These are phyloP conservation scores for Cytospora piceae DNA, from an alignment of 2,329 filamentous ascomycete species.

Conservation along the genomic window DNA sequence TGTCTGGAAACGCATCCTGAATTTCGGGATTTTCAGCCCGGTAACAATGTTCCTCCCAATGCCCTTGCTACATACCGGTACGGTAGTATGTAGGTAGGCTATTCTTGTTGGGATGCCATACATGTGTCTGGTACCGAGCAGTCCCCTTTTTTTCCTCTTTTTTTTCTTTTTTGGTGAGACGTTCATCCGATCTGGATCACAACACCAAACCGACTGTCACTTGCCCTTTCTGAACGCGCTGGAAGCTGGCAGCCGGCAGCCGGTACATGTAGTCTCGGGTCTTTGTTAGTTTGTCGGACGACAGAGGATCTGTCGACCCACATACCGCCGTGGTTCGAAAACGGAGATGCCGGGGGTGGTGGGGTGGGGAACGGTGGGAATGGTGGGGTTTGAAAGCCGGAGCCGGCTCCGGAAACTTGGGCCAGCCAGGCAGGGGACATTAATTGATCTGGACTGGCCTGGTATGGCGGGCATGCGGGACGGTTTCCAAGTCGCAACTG, in stretches of 20 bases:
- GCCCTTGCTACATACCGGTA: no score
- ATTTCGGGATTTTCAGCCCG: slow-evolving; percentile 10
- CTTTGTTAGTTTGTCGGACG: no score
- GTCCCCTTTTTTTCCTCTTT: no score
- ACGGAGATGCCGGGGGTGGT: background rate
- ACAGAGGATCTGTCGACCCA: background rate
- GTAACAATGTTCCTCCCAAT: background rate
- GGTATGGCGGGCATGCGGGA: background rate
- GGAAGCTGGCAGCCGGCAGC: background rate
- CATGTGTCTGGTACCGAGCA: no score
- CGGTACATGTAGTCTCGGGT: no score
- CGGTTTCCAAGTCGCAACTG: background rate
- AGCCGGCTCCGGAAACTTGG: background rate
- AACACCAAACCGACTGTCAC: background rate
- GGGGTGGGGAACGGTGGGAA: no score
- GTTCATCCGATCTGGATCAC: background rate
- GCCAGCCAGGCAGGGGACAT: background rate
- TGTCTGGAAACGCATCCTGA: slow-evolving; percentile 14
- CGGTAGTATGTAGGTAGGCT: no score
- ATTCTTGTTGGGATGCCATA: background rate
- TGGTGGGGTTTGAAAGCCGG: no score
- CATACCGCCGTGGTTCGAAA: background rate
- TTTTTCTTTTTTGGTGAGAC: background rate
- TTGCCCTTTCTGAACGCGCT: background rate
- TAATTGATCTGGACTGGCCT: no score